Evolutionary conservation across 345 rosid species (phyloP).

Genomic region (Gossypium anomalum): DNA sequence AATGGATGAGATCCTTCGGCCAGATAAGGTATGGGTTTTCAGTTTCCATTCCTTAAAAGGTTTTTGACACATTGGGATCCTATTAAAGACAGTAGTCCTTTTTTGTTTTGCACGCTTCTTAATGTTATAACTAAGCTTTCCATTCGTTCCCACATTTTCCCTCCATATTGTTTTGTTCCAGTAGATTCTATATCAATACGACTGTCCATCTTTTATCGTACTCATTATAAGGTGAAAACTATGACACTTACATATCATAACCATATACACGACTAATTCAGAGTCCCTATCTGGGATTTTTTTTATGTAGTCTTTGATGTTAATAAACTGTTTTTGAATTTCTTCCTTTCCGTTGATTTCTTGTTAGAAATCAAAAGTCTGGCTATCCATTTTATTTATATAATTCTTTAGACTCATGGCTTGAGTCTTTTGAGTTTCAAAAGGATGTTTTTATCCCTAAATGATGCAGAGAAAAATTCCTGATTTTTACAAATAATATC

Average conservation of each 20-base stretch:
- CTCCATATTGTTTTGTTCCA: neutral
- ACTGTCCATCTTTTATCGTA: neutral
- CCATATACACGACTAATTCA: neutral
- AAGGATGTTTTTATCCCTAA: neutral
- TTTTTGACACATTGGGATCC: neutral
- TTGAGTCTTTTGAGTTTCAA: neutral
- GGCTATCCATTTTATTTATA: neutral
- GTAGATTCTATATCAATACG: neutral
- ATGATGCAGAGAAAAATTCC: neutral
- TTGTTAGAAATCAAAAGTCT: neutral
- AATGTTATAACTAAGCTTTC: neutral
- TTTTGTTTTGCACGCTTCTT: neutral
- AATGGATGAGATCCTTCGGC: conserved; percentile 81
- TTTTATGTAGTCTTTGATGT: neutral
- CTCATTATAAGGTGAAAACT: neutral
- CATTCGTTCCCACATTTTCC: neutral
- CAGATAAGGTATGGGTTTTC: conserved; percentile 61
- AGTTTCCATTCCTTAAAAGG: neutral
- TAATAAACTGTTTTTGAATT: neutral
- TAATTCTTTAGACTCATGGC: neutral
- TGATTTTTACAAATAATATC: neutral
- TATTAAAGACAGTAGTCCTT: neutral
- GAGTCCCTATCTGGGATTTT: neutral
- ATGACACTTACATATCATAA: neutral
- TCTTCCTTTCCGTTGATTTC: neutral